Evolutionary conservation across 78 protist genomes (phyloP).

Genomic region (Polysphondylium violaceum): DNA sequence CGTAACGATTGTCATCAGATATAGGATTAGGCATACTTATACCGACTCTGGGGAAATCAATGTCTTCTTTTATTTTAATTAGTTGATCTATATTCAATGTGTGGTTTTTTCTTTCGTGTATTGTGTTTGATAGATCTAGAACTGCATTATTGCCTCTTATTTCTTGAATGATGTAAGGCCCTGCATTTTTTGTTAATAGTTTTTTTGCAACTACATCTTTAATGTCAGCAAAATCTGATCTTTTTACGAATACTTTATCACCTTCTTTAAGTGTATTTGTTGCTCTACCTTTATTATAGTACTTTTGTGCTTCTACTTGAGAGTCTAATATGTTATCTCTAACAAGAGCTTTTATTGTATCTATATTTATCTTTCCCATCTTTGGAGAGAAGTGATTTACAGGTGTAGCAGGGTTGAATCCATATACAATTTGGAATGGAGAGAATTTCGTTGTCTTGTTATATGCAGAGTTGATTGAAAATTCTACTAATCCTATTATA

Average conservation of each 20-base stretch:
- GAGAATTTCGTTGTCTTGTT: not conserved
- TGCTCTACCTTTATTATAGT: not conserved
- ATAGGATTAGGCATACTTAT: not conserved
- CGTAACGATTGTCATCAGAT: not conserved
- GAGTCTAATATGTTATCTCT: not conserved
- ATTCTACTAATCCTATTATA: not conserved
- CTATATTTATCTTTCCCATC: not conserved
- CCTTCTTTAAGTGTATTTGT: not conserved
- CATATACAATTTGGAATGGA: not conserved
- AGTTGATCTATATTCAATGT: not conserved
- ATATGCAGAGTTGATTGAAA: not conserved
- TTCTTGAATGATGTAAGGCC: not conserved
- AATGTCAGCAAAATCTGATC: not conserved
- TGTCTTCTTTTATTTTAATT: not conserved
- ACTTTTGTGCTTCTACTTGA: not conserved
- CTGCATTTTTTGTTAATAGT: not conserved
- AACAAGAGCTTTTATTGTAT: not conserved
- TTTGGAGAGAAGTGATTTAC: not conserved
- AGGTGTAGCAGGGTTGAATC: not conserved
- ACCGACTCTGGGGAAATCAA: not conserved
- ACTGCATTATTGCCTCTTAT: not conserved
- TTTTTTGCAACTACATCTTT: not conserved
- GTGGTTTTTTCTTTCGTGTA: not conserved
- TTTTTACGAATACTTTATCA: not conserved
- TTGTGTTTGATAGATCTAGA: not conserved